phyloP scores from a whole-genome alignment of 768 basidiomycete species.

The Hygrophorus pudorinus region DNA sequence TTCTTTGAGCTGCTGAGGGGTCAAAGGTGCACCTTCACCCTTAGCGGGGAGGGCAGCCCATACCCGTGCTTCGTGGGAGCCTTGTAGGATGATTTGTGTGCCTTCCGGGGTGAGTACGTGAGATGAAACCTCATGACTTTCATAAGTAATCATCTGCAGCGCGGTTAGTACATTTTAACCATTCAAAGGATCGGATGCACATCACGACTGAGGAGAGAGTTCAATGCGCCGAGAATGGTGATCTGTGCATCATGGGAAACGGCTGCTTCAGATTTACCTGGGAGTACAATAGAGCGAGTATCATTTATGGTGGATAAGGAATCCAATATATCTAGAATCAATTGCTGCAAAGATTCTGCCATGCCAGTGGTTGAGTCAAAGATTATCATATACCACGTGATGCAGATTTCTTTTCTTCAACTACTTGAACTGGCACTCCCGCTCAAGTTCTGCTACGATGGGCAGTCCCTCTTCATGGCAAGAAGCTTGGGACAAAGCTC shows the following conservation, averaged over 20 bases:
- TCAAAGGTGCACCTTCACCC: conserved; percentile 59
- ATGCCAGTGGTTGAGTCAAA: conserved; percentile 25
- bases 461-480: conserved; percentile 33
- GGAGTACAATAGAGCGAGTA: conserved; percentile 57
- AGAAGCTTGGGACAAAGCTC: conserved; percentile 53
- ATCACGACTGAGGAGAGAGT: conserved; percentile 81
- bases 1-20: conserved; percentile 58
- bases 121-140: conserved; percentile 63
- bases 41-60: conserved; percentile 75
- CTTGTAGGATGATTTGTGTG: conserved; percentile 59
- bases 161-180: conserved; percentile 11
- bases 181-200: conserved; percentile 31
- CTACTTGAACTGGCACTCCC: too few species aligned
- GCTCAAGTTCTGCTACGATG: background rate
- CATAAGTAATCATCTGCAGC: conserved; percentile 72
- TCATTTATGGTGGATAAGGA: conserved; percentile 46
- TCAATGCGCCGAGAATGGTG: conserved; percentile 79
- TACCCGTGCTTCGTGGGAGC: conserved; percentile 93
- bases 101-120: conserved; percentile 82
- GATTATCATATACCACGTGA: background rate
- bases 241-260: conserved; percentile 71
- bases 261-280: conserved; percentile 49
- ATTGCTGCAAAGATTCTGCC: conserved; percentile 74
- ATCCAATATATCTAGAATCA: conserved; percentile 67
- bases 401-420: too few species aligned